These are phyloP conservation scores for Amanita brunnescens DNA, from an alignment of 768 basidiomycete species.

Conservation along the genomic window DNA sequence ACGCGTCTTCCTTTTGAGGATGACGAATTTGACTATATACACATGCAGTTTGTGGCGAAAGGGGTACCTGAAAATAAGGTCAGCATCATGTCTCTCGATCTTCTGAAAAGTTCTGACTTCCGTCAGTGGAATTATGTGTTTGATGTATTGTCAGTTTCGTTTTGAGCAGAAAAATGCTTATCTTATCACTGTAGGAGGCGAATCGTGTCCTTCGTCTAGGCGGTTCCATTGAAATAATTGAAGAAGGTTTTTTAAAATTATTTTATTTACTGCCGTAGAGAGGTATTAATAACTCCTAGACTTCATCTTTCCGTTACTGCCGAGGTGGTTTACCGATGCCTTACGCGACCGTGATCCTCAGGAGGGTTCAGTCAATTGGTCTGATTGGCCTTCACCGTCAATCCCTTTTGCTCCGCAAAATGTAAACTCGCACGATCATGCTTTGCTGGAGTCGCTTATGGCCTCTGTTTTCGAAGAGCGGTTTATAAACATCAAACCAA, in stretches of 20 bases:
- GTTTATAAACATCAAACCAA: slow-evolving; percentile 65
- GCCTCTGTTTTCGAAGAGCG: slow-evolving; percentile 60
- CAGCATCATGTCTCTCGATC: slow-evolving; percentile 8
- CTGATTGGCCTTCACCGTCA: slow-evolving; percentile 31
- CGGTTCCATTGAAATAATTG: slow-evolving; percentile 62
- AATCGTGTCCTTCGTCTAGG: slow-evolving; percentile 61
- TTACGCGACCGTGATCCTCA: slow-evolving; percentile 45
- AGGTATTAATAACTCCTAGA: slow-evolving; percentile 31
- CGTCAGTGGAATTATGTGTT: slow-evolving; percentile 61
- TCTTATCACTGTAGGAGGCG: slow-evolving; percentile 45
- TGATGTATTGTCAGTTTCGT: slow-evolving; percentile 31
- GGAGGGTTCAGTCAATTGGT: slow-evolving; percentile 39
- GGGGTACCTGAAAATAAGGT: slow-evolving; percentile 75
- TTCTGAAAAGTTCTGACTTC: neutral
- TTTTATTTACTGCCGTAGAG: neutral
- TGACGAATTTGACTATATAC: slow-evolving; percentile 78
- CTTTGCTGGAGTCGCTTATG: slow-evolving; percentile 57
- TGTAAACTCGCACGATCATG: slow-evolving; percentile 51
- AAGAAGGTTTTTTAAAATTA: slow-evolving; percentile 46
- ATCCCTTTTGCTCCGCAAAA: slow-evolving; percentile 20
- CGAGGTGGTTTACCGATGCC: slow-evolving; percentile 70
- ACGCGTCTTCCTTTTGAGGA: slow-evolving; percentile 75
- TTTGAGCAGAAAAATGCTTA: neutral
- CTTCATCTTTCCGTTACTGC: slow-evolving; percentile 65
- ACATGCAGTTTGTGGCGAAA: slow-evolving; percentile 53